Conservation (phyloP, 1,139 yeast species). For the Sugiyamaella japonica region DNA sequence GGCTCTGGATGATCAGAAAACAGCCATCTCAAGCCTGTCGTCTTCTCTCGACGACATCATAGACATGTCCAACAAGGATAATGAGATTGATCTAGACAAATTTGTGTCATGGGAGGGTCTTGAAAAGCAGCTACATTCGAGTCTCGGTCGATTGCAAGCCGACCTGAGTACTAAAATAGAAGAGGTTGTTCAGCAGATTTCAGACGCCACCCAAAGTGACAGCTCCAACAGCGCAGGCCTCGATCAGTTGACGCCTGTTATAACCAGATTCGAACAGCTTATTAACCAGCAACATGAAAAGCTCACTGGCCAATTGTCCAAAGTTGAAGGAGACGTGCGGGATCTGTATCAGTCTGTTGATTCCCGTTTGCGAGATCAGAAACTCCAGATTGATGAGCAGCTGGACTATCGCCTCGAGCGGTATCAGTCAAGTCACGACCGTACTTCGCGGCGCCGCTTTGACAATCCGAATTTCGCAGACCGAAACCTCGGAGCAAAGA, state of each 20-base stretch:
- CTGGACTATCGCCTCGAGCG: slow-evolving; percentile 4
- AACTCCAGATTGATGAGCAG: slow-evolving; percentile 13
- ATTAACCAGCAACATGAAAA: slow-evolving; percentile 6
- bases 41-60: slow-evolving; percentile 12
- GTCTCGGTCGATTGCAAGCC: slow-evolving; percentile 19
- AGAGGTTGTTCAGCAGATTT: slow-evolving; percentile 9
- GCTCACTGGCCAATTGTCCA: slow-evolving; percentile 6
- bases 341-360: slow-evolving; percentile 16
- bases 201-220: not conserved
- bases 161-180: slow-evolving; percentile 18
- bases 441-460: slow-evolving; percentile 15
- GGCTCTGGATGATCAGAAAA: slow-evolving; percentile 14
- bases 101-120: slow-evolving; percentile 20
- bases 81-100: slow-evolving; percentile 15
- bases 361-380: slow-evolving; percentile 14
- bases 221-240: not conserved
- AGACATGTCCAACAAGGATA: slow-evolving; percentile 8
- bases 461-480: slow-evolving; percentile 39
- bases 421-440: not conserved
- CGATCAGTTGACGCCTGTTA: not conserved
- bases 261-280: slow-evolving; percentile 1
- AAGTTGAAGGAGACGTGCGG: slow-evolving; percentile 11
- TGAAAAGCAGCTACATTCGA: slow-evolving; percentile 6
- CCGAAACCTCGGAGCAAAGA: slow-evolving; percentile 35
- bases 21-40: not conserved